These are phyloP conservation scores for Diaporthe citriasiana DNA, from an alignment of 2,329 filamentous ascomycete genomes.

Conservation along the genomic window DNA sequence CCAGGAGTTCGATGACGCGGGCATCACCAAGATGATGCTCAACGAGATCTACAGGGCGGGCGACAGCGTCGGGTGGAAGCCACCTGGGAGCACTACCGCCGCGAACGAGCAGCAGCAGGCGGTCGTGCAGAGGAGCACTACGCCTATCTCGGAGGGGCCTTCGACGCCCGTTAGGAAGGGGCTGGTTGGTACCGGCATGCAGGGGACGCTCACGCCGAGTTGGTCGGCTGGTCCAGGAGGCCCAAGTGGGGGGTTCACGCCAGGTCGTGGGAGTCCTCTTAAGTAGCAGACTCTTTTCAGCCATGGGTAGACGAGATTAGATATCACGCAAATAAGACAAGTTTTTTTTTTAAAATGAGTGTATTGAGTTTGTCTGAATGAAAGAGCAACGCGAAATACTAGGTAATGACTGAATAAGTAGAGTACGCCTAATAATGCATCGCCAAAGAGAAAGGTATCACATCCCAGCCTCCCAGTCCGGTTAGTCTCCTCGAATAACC, in stretches of 20 bases:
- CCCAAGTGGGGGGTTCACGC: constrained; percentile 37
- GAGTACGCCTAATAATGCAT: background rate
- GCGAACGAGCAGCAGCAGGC: constrained; percentile 2
- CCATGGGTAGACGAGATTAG: background rate
- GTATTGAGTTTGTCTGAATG: constrained; percentile 2
- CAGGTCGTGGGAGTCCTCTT: constrained; percentile 30
- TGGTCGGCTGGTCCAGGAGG: constrained; percentile 33
- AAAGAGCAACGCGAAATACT: constrained; percentile 2
- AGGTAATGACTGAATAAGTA: background rate
- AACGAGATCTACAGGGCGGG: constrained; percentile 82
- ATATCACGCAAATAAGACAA: constrained; percentile 31
- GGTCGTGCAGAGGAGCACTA: constrained; percentile 10
- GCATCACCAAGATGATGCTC: constrained; percentile 85
- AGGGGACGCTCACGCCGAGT: constrained; percentile 30
- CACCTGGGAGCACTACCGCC: constrained; percentile 33
- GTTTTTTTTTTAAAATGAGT: background rate
- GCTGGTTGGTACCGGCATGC: constrained; percentile 4
- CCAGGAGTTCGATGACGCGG: constrained; percentile 88
- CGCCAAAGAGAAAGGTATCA: background rate
- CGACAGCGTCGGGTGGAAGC: constrained; percentile 38
- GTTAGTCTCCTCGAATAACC: background rate
- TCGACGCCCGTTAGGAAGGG: constrained; percentile 40
- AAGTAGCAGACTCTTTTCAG: too few relatives aligned
- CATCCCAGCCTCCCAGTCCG: background rate
- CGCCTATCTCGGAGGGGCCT: constrained; percentile 36